A percentile compares a stretch with the other conserved stretches of the same genome.
Conservation (phyloP, 768 basidiomycete species). For the Russula foetens region DNA sequence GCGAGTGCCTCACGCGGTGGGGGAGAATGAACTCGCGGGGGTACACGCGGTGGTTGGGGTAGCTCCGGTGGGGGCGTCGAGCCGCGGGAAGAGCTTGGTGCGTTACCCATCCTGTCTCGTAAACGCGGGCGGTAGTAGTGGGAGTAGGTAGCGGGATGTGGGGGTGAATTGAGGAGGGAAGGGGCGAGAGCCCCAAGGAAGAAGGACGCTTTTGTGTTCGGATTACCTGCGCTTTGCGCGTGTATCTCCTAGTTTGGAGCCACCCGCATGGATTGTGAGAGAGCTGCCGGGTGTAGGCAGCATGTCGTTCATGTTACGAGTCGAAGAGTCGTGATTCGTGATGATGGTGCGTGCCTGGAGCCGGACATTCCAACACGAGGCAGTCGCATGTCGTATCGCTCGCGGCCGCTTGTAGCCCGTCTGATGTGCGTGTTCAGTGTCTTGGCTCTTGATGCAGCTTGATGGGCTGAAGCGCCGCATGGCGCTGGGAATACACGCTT, state of each 20-base stretch:
- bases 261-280: slow-evolving; percentile 4
- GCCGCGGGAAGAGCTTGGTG: slow-evolving; percentile 8
- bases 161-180: not conserved
- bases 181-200: not conserved
- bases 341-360: slow-evolving; percentile 1
- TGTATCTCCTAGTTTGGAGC: slow-evolving; percentile 6
- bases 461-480: not conserved
- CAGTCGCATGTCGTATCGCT: slow-evolving; percentile 5
- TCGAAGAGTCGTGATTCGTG: slow-evolving; percentile 9
- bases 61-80: slow-evolving; percentile 14
- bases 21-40: slow-evolving; percentile 8
- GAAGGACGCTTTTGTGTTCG: slow-evolving; percentile 11
- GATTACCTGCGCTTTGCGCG: slow-evolving; percentile 5
- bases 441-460: not conserved
- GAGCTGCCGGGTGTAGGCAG: slow-evolving; percentile 15
- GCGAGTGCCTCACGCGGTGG: slow-evolving; percentile 15
- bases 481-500: not conserved
- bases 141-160: not conserved
- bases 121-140: not conserved
- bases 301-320: slow-evolving; percentile 12
- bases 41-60: slow-evolving; percentile 8
- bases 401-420: not conserved
- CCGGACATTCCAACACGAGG: slow-evolving; percentile 12
- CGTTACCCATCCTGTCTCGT: slow-evolving; percentile 13
- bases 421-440: slow-evolving; percentile 7